Conservation (phyloP, 768 basidiomycete genomes). For the Lactarius psammicola region DNA sequence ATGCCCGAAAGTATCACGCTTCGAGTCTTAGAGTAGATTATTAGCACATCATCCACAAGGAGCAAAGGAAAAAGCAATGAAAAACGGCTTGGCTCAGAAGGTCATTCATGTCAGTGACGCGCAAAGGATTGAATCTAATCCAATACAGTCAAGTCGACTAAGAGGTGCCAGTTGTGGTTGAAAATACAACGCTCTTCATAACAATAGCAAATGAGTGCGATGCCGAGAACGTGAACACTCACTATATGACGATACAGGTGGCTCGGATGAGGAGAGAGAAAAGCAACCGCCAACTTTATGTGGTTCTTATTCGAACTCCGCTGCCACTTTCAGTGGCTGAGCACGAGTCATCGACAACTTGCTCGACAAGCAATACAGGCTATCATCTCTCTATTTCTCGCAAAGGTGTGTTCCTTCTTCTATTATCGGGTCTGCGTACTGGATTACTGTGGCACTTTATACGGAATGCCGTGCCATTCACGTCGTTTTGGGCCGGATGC, state of each 20-base stretch:
- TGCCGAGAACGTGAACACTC: slow-evolving; percentile 23
- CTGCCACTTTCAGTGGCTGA: slow-evolving; percentile 1
- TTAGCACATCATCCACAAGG: slow-evolving; percentile 7
- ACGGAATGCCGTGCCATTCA: neutral
- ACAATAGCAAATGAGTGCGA: slow-evolving; percentile 37
- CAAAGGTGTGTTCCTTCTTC: slow-evolving; percentile 20
- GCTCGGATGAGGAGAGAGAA: neutral
- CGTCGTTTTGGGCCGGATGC: slow-evolving; percentile 24
- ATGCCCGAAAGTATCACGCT: neutral
- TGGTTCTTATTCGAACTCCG: slow-evolving; percentile 12
- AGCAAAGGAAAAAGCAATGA: neutral
- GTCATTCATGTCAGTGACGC: slow-evolving; percentile 79
- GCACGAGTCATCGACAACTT: slow-evolving; percentile 7
- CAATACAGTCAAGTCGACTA: slow-evolving; percentile 67
- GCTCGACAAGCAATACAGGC: slow-evolving; percentile 4
- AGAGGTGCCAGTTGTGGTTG: slow-evolving; percentile 85
- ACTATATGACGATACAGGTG: neutral
- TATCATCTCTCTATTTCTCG: neutral
- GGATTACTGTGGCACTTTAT: neutral
- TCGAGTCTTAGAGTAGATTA: neutral
- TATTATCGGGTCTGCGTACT: too few species aligned
- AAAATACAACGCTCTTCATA: slow-evolving; percentile 80
- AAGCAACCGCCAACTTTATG: neutral
- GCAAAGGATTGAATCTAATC: slow-evolving; percentile 36
- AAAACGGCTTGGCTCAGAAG: slow-evolving; percentile 43